phyloP scores from a whole-genome alignment of 1,139 yeast species.

The Pichia sp. region DNA sequence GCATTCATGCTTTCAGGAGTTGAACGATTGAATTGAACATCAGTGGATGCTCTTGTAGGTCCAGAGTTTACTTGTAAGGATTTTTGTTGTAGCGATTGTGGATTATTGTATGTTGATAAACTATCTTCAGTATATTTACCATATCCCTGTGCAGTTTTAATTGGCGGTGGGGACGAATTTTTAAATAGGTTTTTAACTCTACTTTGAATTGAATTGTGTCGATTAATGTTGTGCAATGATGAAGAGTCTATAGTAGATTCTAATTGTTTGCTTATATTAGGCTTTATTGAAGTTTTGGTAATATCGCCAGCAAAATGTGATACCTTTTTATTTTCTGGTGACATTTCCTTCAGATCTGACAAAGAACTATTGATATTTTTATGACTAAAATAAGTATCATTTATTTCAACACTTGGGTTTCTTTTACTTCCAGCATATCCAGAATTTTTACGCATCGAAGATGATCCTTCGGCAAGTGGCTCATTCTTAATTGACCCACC shows the following conservation, averaged over 20 bases:
- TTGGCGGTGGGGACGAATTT: slow-evolving; percentile 39
- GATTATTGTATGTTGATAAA: too few relatives aligned
- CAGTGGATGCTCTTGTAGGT: not conserved
- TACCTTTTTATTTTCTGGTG: slow-evolving; percentile 14
- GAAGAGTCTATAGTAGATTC: too few relatives aligned
- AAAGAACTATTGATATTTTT: slow-evolving; percentile 6
- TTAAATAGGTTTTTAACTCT: slow-evolving; percentile 58
- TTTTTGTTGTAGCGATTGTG: not conserved
- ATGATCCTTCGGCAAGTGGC: slow-evolving; percentile 11
- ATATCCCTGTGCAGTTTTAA: slow-evolving; percentile 67
- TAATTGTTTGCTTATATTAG: not conserved
- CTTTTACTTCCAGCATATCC: not conserved
- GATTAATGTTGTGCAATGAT: too few relatives aligned
- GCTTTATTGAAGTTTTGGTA: not conserved
- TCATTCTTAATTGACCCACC: slow-evolving; percentile 30
- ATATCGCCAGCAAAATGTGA: not conserved
- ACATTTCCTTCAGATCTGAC: slow-evolving; percentile 17
- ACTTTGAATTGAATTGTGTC: slow-evolving; percentile 62
- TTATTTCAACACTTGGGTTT: slow-evolving; percentile 18
- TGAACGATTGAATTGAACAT: not conserved
- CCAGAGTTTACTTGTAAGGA: too few relatives aligned
- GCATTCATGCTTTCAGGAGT: not conserved
- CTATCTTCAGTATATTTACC: slow-evolving; percentile 72
- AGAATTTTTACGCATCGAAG: slow-evolving; percentile 10
- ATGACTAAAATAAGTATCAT: not conserved